Evolutionary conservation across 2,329 filamentous ascomycete genomes (phyloP), one percentile per base, ranked within the genome.

Genomic region (Lanzia echinophila): DNA sequence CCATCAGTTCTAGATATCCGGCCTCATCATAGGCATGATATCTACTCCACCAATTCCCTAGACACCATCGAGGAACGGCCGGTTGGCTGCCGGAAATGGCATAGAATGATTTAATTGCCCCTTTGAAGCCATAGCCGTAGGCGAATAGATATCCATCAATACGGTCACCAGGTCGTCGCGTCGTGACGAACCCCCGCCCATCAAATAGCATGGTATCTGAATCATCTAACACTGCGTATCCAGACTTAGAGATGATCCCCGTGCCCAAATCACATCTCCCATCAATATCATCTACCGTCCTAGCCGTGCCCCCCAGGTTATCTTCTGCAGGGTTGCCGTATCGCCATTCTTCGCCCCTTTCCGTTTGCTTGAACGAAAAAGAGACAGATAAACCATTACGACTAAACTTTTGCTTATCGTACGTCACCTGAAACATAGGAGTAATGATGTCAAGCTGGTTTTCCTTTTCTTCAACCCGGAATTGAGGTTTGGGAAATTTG

Each of bases 31-130:
- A 86, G 2, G 73, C 73, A 61, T 84, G 76, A 64, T 84, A 85
- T 7, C 82, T 72, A 45, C 76, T 81, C 82, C 82, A 85, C 82
- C 82, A 86, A 58, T 84, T 85, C 0, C 82, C 81, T 36, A 85
- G 68, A 0, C 78, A 73, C 71, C 76, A 84, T 13, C 81, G 71
- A 0, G 81, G 81, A 0, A 84, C 64, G 10, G 75, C 54, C 3
- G 81, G 80, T 58, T 82, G 79, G 19, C 69, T 70, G 2, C 81
- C 81, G 2, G 79, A 82, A 12, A 84, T 65, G 1, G 72, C 69
- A 62, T 81, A 83, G 34, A 80, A 75, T 0, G 75, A 74, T 53
- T 73, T 72, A 50, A 84, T 73, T 15, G 79, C 79, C 3, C 68
- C 75, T 48, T 72, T 71, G 60, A 78, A 84, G 58, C 83, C 77